These are phyloP conservation scores for Hypomontagnella monticulosa DNA, from an alignment of 495 filamentous ascomycete genomes.

Conservation along the genomic window DNA sequence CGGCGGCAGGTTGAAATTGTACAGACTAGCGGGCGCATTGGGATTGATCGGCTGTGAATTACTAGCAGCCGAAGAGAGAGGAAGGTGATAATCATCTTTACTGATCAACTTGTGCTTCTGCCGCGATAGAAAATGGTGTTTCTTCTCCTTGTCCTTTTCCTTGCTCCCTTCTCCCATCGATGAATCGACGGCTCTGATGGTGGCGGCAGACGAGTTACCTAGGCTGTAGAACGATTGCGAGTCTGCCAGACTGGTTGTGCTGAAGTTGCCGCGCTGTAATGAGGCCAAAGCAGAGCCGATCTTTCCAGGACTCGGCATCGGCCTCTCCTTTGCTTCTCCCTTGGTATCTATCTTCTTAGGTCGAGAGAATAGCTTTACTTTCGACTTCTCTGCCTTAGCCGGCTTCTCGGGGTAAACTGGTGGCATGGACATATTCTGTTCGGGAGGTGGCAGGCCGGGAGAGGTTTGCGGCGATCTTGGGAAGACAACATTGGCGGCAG, in stretches of 20 bases:
- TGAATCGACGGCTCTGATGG: slow-evolving; percentile 67
- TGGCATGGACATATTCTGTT: slow-evolving; percentile 44
- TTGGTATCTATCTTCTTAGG: slow-evolving; percentile 83
- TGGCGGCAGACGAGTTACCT: slow-evolving; percentile 84
- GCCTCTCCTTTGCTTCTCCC: slow-evolving; percentile 74
- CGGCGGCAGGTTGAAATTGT: slow-evolving; percentile 74
- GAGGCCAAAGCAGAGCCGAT: slow-evolving; percentile 68
- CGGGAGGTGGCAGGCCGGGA: slow-evolving; percentile 54
- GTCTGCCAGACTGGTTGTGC: slow-evolving; percentile 80
- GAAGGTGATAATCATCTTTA: slow-evolving; percentile 78
- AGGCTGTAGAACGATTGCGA: slow-evolving; percentile 81
- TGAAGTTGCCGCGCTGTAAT: slow-evolving; percentile 75
- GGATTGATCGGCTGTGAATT: slow-evolving; percentile 90
- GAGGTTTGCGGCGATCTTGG: slow-evolving; percentile 68
- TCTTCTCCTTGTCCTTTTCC: slow-evolving; percentile 72
- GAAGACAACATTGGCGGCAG: slow-evolving; percentile 89
- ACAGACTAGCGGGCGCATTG: slow-evolving; percentile 83
- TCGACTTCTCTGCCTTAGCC: slow-evolving; percentile 78
- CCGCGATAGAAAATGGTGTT: slow-evolving; percentile 86
- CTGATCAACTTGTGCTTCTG: slow-evolving; percentile 92
- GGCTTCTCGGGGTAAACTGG: slow-evolving; percentile 69
- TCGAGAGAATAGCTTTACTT: slow-evolving; percentile 91
- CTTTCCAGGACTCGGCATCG: slow-evolving; percentile 84
- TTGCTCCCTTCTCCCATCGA: slow-evolving; percentile 45
- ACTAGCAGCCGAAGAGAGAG: slow-evolving; percentile 87